Percentiles rank a stretch among this genome's conserved stretches.
These are phyloP conservation scores for Puccinellia tenuiflora DNA, from an alignment of 176 grass and related monocot genomes.

Conservation along the genomic window DNA sequence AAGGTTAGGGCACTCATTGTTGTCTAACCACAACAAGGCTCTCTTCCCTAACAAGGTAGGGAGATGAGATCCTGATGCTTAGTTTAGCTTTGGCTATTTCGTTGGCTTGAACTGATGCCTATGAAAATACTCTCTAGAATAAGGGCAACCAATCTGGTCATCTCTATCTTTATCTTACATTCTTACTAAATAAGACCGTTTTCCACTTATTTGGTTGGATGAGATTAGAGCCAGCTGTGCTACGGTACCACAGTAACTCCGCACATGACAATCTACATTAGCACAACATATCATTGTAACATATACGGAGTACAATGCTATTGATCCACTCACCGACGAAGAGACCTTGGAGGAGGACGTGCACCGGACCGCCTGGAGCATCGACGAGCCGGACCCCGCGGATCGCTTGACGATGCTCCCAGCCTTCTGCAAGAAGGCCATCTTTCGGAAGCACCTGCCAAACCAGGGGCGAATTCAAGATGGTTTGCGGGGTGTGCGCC, in stretches of 20 bases:
- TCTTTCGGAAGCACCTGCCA: not conserved
- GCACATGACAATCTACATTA: not conserved
- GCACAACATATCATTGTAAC: not conserved
- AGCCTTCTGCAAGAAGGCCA: slow-evolving; percentile 52
- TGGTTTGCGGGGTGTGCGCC: not conserved
- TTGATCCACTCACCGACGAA: slow-evolving; percentile 17
- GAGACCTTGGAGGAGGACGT: slow-evolving; percentile 58
- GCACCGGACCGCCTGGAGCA: slow-evolving; percentile 51
- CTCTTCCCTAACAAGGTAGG: not conserved
- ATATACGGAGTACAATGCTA: not conserved
- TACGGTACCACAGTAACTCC: not conserved
- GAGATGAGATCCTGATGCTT: too few relatives aligned
- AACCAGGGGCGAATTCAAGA: not conserved
- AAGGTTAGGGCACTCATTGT: not conserved
- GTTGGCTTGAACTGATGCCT: not conserved
- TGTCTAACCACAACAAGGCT: not conserved
- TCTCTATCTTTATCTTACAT: not conserved
- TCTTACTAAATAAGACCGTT: not conserved
- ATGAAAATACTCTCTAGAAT: not conserved
- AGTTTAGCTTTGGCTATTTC: not conserved
- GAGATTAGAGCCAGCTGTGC: not conserved
- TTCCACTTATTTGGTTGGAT: not conserved
- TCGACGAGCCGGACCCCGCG: slow-evolving; percentile 17
- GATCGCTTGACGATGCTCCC: slow-evolving; percentile 48
- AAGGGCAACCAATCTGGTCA: not conserved